Evolutionary conservation across 495 filamentous ascomycete species (phyloP).

Genomic region (Copromyces sp.): DNA sequence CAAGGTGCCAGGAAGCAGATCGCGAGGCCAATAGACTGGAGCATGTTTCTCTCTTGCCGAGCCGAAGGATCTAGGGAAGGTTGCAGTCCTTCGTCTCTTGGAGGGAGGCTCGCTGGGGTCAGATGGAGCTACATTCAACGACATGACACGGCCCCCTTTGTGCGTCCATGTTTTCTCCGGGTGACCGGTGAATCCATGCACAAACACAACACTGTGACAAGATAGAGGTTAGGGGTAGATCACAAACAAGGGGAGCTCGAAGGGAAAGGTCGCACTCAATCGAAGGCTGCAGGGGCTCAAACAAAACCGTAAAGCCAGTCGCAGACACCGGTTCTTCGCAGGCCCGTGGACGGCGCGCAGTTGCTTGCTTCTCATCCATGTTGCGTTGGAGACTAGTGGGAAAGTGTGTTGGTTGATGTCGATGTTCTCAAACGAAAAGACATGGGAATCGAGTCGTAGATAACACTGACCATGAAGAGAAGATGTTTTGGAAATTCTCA

Average conservation of each 20-base stretch:
- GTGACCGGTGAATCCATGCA: not conserved
- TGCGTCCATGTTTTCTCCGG: not conserved
- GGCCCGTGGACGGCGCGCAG: no score
- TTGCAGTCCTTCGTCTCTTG: not conserved
- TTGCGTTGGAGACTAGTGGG: not conserved
- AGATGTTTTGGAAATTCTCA: no score
- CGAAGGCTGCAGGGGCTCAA: not conserved
- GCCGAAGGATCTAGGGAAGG: not conserved
- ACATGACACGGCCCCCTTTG: not conserved
- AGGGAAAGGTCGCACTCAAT: not conserved
- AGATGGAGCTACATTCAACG: not conserved
- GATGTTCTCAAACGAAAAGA: not conserved
- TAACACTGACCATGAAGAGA: no score
- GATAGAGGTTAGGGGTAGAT: not conserved
- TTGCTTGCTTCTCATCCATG: not conserved
- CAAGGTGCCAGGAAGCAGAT: constrained; percentile 35
- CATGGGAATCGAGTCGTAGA: no score
- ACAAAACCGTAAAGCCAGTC: not conserved
- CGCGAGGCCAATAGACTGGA: constrained; percentile 31
- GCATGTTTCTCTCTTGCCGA: not conserved
- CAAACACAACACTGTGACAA: not conserved
- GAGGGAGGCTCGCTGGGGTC: not conserved
- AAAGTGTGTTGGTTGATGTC: not conserved
- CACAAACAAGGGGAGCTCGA: not conserved
- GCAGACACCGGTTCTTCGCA: not conserved